Percentiles rank a stretch among this genome's conserved stretches.
These are phyloP conservation scores for Euphorbia peplus DNA, from an alignment of 345 rosid species.

Conservation along the genomic window DNA sequence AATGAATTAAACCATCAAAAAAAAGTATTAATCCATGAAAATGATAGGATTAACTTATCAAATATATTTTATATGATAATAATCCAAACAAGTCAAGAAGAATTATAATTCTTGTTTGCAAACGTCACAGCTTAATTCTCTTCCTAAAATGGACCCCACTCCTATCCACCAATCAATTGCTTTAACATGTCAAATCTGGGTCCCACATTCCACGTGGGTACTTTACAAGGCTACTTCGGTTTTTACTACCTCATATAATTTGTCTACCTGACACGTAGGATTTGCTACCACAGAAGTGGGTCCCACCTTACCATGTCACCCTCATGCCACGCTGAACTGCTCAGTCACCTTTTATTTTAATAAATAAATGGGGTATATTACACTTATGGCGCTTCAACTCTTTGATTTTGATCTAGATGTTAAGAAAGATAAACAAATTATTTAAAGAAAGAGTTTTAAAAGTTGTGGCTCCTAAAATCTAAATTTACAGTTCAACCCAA, in stretches of 20 bases:
- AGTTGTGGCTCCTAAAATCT: too few relatives aligned
- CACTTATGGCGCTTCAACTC: too few relatives aligned
- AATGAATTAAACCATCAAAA: too few relatives aligned
- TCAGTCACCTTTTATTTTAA: not conserved
- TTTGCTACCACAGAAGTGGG: not conserved
- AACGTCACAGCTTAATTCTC: slow-evolving; percentile 24
- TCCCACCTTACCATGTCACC: slow-evolving; percentile 1
- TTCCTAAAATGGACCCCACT: not conserved
- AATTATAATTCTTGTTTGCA: slow-evolving; percentile 5
- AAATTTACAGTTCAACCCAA: too few relatives aligned
- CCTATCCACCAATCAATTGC: not conserved
- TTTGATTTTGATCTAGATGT: too few relatives aligned
- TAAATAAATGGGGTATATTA: too few relatives aligned
- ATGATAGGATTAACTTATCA: not conserved
- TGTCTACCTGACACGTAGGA: slow-evolving; percentile 22
- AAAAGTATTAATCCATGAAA: too few relatives aligned
- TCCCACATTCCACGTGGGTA: slow-evolving; percentile 20
- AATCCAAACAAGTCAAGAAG: not conserved
- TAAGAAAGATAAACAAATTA: too few relatives aligned
- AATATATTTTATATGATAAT: not conserved
- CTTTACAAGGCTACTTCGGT: too few relatives aligned
- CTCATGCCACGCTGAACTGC: slow-evolving; percentile 15
- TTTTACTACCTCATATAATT: not conserved
- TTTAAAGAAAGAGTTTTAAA: too few relatives aligned
- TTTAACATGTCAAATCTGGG: slow-evolving; percentile 10